A percentile compares a stretch with the other conserved stretches of the same genome.
These are phyloP conservation scores for Heliosperma pusillum DNA, from an alignment of 148 eudicot species.

Conservation along the genomic window DNA sequence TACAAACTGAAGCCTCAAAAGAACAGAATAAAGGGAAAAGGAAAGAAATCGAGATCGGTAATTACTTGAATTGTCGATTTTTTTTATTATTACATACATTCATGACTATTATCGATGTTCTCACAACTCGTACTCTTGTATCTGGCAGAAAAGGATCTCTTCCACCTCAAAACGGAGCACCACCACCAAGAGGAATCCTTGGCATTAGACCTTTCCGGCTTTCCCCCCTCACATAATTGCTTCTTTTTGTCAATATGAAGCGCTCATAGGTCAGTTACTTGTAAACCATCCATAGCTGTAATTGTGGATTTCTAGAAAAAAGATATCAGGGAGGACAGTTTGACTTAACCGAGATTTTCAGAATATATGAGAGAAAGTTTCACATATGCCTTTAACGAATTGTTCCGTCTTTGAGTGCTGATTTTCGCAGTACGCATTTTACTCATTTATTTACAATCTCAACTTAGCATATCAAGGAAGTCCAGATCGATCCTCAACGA, in stretches of 20 bases:
- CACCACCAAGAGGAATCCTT: conserved; percentile 66
- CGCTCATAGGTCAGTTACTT: conserved; percentile 23
- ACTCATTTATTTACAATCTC: too few relatives aligned
- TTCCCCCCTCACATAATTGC: background rate
- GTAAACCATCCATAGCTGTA: conserved; percentile 21
- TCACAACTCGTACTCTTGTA: conserved; percentile 7
- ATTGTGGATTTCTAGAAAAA: conserved; percentile 16
- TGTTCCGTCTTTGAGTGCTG: too few relatives aligned
- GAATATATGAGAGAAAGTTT: background rate
- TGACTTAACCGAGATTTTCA: conserved; percentile 3
- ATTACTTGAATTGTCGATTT: background rate
- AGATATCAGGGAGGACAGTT: conserved; percentile 8
- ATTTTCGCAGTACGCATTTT: too few relatives aligned
- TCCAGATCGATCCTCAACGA: too few relatives aligned
- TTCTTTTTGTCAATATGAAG: conserved; percentile 18
- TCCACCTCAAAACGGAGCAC: conserved; percentile 48
- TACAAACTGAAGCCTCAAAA: conserved; percentile 85
- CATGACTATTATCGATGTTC: background rate
- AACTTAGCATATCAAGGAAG: too few relatives aligned
- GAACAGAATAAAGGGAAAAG: conserved; percentile 86
- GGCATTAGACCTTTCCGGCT: conserved; percentile 39
- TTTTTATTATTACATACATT: background rate
- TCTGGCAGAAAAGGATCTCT: conserved; percentile 60
- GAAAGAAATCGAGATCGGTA: conserved; percentile 82
- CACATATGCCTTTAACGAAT: too few relatives aligned